phyloP scores from a whole-genome alignment of 148 eudicot species.

The Silene latifolia region DNA sequence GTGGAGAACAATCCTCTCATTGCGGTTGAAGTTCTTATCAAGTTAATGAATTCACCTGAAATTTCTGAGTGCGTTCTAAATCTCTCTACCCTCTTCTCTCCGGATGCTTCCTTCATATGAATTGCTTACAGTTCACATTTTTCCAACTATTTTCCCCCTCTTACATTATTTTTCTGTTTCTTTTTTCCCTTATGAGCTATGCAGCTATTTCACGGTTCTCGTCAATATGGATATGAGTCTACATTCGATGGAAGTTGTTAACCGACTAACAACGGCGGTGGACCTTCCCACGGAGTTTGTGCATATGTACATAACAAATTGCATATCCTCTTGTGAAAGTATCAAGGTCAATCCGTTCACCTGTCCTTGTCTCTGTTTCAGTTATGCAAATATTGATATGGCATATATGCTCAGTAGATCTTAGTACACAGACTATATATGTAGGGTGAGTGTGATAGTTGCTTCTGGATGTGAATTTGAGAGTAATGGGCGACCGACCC shows the following conservation, averaged over 20 bases:
- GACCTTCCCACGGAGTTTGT: slow-evolving; percentile 93
- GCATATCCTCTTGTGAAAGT: slow-evolving; percentile 91
- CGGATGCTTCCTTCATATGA: neutral
- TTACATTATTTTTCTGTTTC: neutral
- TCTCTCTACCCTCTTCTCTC: neutral
- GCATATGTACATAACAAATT: slow-evolving; percentile 88
- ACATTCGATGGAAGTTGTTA: slow-evolving; percentile 99
- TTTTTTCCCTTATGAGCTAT: slow-evolving; percentile 6
- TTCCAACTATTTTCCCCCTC: neutral
- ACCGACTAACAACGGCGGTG: slow-evolving; percentile 88
- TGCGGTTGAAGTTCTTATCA: slow-evolving; percentile 94
- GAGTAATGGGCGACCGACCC: neutral
- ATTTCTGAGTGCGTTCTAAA: slow-evolving; percentile 58
- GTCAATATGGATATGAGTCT: slow-evolving; percentile 98
- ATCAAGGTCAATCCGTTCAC: slow-evolving; percentile 54
- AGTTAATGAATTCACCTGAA: slow-evolving; percentile 85
- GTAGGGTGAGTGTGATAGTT: neutral
- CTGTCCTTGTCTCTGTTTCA: slow-evolving; percentile 9
- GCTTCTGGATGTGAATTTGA: neutral
- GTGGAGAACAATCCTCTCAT: slow-evolving; percentile 96
- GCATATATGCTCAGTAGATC: neutral
- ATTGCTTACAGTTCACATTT: neutral
- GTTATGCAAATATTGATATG: neutral
- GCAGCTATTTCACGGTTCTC: slow-evolving; percentile 84
- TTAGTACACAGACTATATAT: neutral